A percentile compares a stretch with the other conserved stretches of the same genome.
These are phyloP conservation scores for Aspergillus versicolor DNA, from an alignment of 2,329 filamentous ascomycete genomes.

Conservation along the genomic window DNA sequence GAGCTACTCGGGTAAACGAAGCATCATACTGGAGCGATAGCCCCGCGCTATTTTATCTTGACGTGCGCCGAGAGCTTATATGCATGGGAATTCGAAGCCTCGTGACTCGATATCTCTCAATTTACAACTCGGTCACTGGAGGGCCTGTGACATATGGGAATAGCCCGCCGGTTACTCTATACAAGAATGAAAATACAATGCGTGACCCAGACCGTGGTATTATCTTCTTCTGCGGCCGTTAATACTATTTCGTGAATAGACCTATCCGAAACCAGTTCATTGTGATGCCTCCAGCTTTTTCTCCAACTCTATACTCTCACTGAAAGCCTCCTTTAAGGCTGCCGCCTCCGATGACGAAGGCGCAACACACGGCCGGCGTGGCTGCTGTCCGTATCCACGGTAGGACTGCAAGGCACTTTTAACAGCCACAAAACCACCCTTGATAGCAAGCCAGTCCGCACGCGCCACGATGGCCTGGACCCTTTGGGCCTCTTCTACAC, in stretches of 20 bases:
- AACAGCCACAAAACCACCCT: slow-evolving; percentile 80
- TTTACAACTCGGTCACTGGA: neutral
- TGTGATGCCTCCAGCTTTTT: slow-evolving; percentile 23
- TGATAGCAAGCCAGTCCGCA: slow-evolving; percentile 80
- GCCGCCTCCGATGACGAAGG: slow-evolving; percentile 38
- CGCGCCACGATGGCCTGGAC: slow-evolving; percentile 76
- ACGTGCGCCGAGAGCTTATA: neutral
- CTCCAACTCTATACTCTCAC: slow-evolving; percentile 41
- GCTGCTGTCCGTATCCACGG: slow-evolving; percentile 77
- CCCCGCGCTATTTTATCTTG: neutral
- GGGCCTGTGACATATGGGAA: neutral
- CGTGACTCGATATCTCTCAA: neutral
- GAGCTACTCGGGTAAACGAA: neutral
- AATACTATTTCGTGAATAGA: neutral
- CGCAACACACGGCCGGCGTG: slow-evolving; percentile 63
- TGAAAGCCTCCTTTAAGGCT: slow-evolving; percentile 37
- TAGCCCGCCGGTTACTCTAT: neutral
- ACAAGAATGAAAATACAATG: neutral
- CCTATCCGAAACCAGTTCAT: neutral
- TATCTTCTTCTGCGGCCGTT: slow-evolving; percentile 5
- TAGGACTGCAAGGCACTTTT: slow-evolving; percentile 79
- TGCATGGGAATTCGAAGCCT: neutral
- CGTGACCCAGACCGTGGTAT: neutral
- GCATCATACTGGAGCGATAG: neutral
- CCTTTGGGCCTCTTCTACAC: slow-evolving; percentile 70